Evolutionary conservation across 2,329 filamentous ascomycete species (phyloP), one percentile per base, ranked within the genome.

Genomic region (Balansia obtecta): DNA sequence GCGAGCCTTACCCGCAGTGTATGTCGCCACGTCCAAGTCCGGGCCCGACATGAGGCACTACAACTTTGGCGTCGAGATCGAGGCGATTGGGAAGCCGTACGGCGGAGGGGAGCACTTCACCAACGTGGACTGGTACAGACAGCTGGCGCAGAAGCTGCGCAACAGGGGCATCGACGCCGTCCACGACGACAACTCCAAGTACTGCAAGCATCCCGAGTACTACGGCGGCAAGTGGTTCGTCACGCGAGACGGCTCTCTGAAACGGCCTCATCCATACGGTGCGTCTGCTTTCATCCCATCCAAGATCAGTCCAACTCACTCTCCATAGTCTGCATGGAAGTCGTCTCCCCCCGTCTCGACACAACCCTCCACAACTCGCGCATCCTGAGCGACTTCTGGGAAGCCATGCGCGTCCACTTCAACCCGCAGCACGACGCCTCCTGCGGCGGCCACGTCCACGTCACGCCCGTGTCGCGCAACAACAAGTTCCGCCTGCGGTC

Each of bases 201-300:
- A 68, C 55, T 66, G 63, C 61, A 69, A 69, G 52, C 67, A 68
- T 32, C 67, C 67, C 2, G 67, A 69, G 54, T 68, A 69, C 55
- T 69, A 69, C 44, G 65, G 65, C 50, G 65, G 65, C 15, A 69
- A 69, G 55, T 69, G 67, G 67, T 69, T 68, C 52, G 65, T 69
- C 50, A 69, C 67, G 11, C 60, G 65, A 32, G 67, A 69, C 52
- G 67, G 66, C 6, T 69, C 67, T 20, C 55, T 69, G 42, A 66
- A 68, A 54, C 58, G 66, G n/a, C 62, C 63, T 48, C 58, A 59
- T 33, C 66, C 66, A 10, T 61, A 60, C 47, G 65, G 65, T 68
- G 59, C 37, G 63, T n/a, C 20, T 60, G 22, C 30, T 22, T 13
- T n/a, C n/a, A n/a, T n/a, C 6, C 30, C 9, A 18, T 40, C 30